Evolutionary conservation across 176 grass and related monocot species (phyloP), one percentile per base, ranked within the genome.

Genomic region (Rhipidocladum racemiflorum): DNA sequence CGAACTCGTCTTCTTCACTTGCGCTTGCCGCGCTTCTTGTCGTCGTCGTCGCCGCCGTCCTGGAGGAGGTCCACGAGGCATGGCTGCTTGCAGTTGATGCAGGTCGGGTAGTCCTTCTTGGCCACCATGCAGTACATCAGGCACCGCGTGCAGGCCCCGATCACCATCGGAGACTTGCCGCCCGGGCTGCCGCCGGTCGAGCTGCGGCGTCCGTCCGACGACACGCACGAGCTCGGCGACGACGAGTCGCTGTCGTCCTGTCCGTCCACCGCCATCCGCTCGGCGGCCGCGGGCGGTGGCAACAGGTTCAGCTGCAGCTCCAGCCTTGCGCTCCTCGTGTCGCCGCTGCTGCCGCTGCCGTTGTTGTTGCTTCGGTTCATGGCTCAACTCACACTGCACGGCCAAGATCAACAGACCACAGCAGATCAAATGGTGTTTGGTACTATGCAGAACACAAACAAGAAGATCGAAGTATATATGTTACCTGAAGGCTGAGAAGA

Each of bases 101-200:
- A 92, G 59, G 74, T 85, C 4, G 87, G 91, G 42, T 86, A 90
- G 24, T 92, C 87, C 87, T 78, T 79, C 76, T 84, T 76, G 34
- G 81, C 72, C 48, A 92, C 84, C 91, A 92, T 89, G 84, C 87
- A 86, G 75, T 92, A 92, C 71, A 92, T 84, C 36, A 92, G 87
- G 84, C 91, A 92, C 12, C 84, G 84, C 38, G 81, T 83, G 87
- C 91, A 92, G 0, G 80, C 91, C 0, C 87, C 91, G 50, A 92
- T 89, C 65, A 90, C 77, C 87, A 92, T 89, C 14, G 87, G 54
- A 49, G 85, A 77, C 66, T 23, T 44, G 57, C 73, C 42, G 21
- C 48, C 83, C 3, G 79, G 42, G 68, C 78, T 78, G 79, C 75
- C 90, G 55, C 55, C n/a, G 55, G 23, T 25, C 55, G 55, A 59